A percentile compares a stretch with the other conserved stretches of the same genome.
These are phyloP conservation scores for Xerocomellus dryophilus DNA, from an alignment of 768 basidiomycete genomes.

Conservation along the genomic window DNA sequence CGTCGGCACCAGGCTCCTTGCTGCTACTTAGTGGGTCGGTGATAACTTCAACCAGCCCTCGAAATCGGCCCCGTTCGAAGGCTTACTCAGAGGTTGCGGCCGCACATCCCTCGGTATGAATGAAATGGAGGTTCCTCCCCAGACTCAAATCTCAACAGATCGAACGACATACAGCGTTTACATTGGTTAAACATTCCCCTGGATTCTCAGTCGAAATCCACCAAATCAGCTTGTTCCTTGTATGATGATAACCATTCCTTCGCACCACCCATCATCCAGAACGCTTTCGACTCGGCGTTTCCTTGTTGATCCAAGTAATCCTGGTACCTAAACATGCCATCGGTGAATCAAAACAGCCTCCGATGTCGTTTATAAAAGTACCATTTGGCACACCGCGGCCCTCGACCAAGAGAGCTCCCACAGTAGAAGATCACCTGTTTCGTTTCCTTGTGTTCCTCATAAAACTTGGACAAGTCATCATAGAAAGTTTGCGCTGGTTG, in stretches of 20 bases:
- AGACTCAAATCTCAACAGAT: not conserved
- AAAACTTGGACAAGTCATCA: slow-evolving; percentile 41
- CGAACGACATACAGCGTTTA: not conserved
- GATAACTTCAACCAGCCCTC: no score
- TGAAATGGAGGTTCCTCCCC: not conserved
- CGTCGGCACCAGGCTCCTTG: not conserved
- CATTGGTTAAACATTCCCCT: not conserved
- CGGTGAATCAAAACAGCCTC: not conserved
- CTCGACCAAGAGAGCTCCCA: slow-evolving; percentile 48
- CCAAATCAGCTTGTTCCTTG: slow-evolving; percentile 25
- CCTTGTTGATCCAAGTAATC: slow-evolving; percentile 40
- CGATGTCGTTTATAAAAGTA: slow-evolving; percentile 18
- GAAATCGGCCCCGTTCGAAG: no score
- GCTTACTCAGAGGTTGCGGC: not conserved
- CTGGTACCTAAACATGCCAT: slow-evolving; percentile 42
- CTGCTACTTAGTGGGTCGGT: no score
- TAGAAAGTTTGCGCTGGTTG: slow-evolving; percentile 51
- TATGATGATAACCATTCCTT: slow-evolving; percentile 39
- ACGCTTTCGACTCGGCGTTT: slow-evolving; percentile 36
- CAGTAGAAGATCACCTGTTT: slow-evolving; percentile 54
- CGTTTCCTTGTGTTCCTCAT: slow-evolving; percentile 39
- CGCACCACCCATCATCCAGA: slow-evolving; percentile 43
- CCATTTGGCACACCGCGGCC: slow-evolving; percentile 56
- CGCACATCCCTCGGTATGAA: not conserved
- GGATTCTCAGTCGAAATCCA: slow-evolving; percentile 17